Evolutionary conservation across 1,284 basidiomycete genomes (phyloP).

Genomic region (Sporisorium exsertum): DNA sequence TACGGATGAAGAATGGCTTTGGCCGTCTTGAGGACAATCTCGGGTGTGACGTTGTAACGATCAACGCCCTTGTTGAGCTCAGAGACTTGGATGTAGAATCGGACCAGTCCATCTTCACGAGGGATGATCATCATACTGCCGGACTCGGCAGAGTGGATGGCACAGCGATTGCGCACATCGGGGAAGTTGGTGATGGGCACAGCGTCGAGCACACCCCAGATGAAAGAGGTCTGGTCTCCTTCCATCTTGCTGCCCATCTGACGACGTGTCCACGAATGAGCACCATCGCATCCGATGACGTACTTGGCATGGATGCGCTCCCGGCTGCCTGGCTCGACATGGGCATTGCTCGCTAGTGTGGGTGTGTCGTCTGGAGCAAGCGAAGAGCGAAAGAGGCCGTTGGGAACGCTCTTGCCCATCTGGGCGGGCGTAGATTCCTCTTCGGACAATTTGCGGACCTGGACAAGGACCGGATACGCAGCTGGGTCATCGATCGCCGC

Average conservation of each 20-base stretch:
- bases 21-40: slow-evolving; percentile 76
- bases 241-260: slow-evolving; percentile 61
- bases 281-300: slow-evolving; percentile 46
- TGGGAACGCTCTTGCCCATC: slow-evolving; percentile 38
- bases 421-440: slow-evolving; percentile 33
- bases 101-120: slow-evolving; percentile 75
- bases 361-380: slow-evolving; percentile 33
- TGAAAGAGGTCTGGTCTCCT: slow-evolving; percentile 69
- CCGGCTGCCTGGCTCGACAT: slow-evolving; percentile 17
- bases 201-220: slow-evolving; percentile 64
- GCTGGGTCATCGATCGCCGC: slow-evolving; percentile 15
- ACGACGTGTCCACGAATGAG: slow-evolving; percentile 37
- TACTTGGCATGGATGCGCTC: slow-evolving; percentile 45
- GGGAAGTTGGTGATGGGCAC: slow-evolving; percentile 70
- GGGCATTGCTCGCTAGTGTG: neutral
- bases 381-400: slow-evolving; percentile 35
- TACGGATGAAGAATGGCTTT: slow-evolving; percentile 79
- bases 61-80: slow-evolving; percentile 76
- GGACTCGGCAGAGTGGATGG: slow-evolving; percentile 74
- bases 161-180: slow-evolving; percentile 79
- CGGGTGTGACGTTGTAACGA: slow-evolving; percentile 75
- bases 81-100: slow-evolving; percentile 79
- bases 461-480: slow-evolving; percentile 22
- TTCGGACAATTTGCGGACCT: slow-evolving; percentile 29
- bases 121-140: slow-evolving; percentile 79